Conservation (phyloP, 345 rosid genomes). For the Trapa incisa region DNA sequence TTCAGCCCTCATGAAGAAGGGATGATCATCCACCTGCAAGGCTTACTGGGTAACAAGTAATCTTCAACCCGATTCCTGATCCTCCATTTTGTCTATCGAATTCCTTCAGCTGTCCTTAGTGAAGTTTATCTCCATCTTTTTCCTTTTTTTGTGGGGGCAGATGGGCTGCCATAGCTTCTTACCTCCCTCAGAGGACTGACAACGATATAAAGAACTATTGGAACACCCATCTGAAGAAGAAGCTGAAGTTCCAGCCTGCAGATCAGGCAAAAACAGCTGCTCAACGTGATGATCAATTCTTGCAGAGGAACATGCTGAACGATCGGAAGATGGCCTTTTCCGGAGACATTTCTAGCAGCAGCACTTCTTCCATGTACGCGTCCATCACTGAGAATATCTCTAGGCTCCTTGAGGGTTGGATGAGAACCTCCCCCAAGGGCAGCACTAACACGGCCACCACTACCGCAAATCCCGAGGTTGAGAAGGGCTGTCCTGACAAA, state of each 20-base stretch:
- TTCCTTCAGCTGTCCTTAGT: too few relatives aligned
- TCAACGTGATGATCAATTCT: conserved; percentile 13
- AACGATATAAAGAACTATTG: conserved; percentile 97
- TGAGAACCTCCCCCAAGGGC: conserved; percentile 15
- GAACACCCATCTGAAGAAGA: conserved; percentile 98
- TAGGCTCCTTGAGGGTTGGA: conserved; percentile 20
- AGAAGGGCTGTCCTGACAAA: not conserved
- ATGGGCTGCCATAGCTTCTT: conserved; percentile 99
- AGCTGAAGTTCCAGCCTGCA: conserved; percentile 48
- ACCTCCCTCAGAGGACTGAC: conserved; percentile 69
- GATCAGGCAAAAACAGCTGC: conserved; percentile 1
- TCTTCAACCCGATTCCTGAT: not conserved
- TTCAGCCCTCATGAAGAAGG: conserved; percentile 97
- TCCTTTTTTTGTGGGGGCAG: conserved; percentile 15
- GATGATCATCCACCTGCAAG: conserved; percentile 95
- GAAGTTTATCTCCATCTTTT: not conserved
- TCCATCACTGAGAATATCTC: conserved; percentile 75
- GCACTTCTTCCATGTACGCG: conserved; percentile 39
- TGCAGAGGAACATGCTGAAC: not conserved
- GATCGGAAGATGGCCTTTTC: not conserved
- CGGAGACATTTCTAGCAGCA: not conserved
- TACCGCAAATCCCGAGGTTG: not conserved
- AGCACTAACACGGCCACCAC: not conserved
- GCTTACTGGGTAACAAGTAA: conserved; percentile 99
- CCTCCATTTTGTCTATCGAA: too few relatives aligned